Evolutionary conservation across 208 protist species (phyloP), one percentile per base, ranked within the genome.

Genomic region (Blechomonas ayalai): DNA sequence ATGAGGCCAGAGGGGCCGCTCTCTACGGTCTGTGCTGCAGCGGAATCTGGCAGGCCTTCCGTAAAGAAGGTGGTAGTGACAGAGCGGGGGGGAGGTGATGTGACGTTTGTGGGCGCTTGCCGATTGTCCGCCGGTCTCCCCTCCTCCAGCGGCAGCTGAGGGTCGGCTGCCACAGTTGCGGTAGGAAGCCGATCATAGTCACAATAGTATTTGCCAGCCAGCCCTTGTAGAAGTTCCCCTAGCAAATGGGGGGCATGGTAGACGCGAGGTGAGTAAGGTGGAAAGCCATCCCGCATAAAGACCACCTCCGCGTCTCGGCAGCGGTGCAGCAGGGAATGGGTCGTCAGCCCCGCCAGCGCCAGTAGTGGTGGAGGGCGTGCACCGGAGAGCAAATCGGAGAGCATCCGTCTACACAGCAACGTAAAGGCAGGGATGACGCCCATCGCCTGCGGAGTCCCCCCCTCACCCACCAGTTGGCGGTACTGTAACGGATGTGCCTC

Each of bases 161-260:
- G n/a, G n/a, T n/a, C n/a, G n/a, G n/a, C n/a, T n/a, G n/a, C n/a
- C n/a, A n/a, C 24, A n/a, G 13, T 7, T 9, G 28, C 16, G 12
- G 16, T 19, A 15, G 31, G 18, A 19, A 23, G 26, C 13, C 34
- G 38, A 10, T 24, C 26, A 55, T 87, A 88, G 24, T 9, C 22
- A 49, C 79, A 88, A 10, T 55, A 27, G 45, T 88, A 88, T 37
- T 64, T 77, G 0, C 71, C 52, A 1, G 48, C 46, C 18, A 70
- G 35, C 12, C 73, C 79, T 25, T 83, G 79, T 25, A 88, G 53
- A 10, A 83, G 53, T 47, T 77, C 67, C 1, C 73, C 73, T 2
- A 88, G 58, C 13, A 88, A 50, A 24, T 78, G 64, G 6, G 65
- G 55, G 0, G 73, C 63, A 1, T 62, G 49, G 52, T 88, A 88